These are phyloP conservation scores for Truncatella angustata DNA, from an alignment of 2,329 filamentous ascomycete genomes.

Conservation along the genomic window DNA sequence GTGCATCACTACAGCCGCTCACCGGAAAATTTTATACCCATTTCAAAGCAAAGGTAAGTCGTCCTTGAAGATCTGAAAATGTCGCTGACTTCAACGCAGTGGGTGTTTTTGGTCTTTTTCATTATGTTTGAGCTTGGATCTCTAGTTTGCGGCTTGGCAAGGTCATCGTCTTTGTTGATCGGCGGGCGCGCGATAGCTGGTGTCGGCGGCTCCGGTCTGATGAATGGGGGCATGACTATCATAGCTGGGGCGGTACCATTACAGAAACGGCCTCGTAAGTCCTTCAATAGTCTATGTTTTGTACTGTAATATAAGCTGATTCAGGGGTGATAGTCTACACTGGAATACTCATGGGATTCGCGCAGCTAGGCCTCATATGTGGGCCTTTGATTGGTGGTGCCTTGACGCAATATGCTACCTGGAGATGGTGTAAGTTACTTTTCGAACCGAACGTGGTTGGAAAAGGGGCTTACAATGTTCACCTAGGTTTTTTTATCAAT, in stretches of 20 bases:
- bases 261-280: slow-evolving; percentile 32
- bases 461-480: not conserved
- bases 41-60: slow-evolving; percentile 30
- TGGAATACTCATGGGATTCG: slow-evolving; percentile 21
- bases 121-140: slow-evolving; percentile 52
- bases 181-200: slow-evolving; percentile 52
- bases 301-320: not conserved
- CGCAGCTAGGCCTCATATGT: slow-evolving; percentile 40
- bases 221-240: slow-evolving; percentile 49
- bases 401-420: slow-evolving; percentile 37
- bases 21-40: slow-evolving; percentile 41
- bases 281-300: not conserved
- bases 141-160: slow-evolving; percentile 46
- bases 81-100: slow-evolving; percentile 17
- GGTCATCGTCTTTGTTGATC: slow-evolving; percentile 48
- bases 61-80: not conserved
- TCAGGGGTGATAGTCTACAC: slow-evolving; percentile 12
- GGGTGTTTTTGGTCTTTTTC: slow-evolving; percentile 37
- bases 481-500: slow-evolving; percentile 41
- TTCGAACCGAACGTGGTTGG: not conserved
- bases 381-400: slow-evolving; percentile 47
- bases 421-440: slow-evolving; percentile 41
- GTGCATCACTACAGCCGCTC: slow-evolving; percentile 13
- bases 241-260: slow-evolving; percentile 36
- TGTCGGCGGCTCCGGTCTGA: slow-evolving; percentile 45